These are phyloP conservation scores for Thinopyrum elongatum DNA, from an alignment of 176 grass and related monocot species.

Conservation along the genomic window DNA sequence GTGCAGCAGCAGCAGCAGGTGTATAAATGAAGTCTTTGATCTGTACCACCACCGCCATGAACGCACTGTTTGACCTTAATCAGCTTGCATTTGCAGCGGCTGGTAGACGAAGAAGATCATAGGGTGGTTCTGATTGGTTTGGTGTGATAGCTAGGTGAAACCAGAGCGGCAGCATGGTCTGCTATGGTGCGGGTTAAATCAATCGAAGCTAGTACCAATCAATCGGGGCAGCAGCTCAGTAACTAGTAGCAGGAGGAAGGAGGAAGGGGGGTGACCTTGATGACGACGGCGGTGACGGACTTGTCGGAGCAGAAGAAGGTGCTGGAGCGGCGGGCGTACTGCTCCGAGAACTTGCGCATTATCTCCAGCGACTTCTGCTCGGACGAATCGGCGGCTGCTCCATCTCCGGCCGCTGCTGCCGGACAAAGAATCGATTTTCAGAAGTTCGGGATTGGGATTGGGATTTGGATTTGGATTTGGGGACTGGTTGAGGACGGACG, in stretches of 20 bases:
- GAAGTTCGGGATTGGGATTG: neutral
- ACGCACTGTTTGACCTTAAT: neutral
- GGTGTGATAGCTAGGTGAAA: no score
- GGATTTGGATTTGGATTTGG: neutral
- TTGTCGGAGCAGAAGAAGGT: slow-evolving; percentile 94
- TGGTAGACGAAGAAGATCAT: neutral
- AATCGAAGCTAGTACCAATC: neutral
- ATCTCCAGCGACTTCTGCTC: slow-evolving; percentile 79
- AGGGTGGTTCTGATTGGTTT: neutral
- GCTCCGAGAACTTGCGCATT: slow-evolving; percentile 99
- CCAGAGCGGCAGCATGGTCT: no score
- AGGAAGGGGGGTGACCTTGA: slow-evolving; percentile 41
- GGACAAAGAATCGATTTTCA: neutral
- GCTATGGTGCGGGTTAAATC: neutral
- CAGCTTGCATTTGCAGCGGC: neutral
- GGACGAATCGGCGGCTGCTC: slow-evolving; percentile 29
- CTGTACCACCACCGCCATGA: neutral
- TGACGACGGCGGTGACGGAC: slow-evolving; percentile 88
- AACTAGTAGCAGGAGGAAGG: no score
- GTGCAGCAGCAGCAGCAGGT: no score
- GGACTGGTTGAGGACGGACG: neutral
- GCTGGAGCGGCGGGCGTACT: slow-evolving; percentile 80
- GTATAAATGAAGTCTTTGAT: no score
- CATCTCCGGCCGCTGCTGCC: neutral
- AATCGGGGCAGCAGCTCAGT: no score